phyloP scores from a whole-genome alignment of 306 rosid genomes.

The Corylus heterophylla region DNA sequence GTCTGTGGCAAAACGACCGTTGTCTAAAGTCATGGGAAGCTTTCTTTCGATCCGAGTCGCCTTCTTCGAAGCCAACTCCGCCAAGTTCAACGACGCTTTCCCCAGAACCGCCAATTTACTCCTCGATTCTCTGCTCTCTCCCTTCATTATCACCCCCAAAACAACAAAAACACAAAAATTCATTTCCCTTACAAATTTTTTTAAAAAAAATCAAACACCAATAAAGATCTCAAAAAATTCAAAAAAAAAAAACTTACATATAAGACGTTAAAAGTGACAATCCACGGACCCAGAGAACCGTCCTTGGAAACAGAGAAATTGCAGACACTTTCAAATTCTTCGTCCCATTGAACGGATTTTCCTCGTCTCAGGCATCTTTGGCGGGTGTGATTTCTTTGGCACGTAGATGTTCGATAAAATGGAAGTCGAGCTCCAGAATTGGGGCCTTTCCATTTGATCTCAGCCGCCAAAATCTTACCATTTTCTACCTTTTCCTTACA shows the following conservation, averaged over 20 bases:
- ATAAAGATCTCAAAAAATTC: background rate
- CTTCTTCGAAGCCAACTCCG: constrained; percentile 38
- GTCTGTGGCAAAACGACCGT: constrained; percentile 43
- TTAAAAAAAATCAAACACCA: background rate
- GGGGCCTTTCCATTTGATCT: constrained; percentile 45
- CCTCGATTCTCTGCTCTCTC: constrained; percentile 28
- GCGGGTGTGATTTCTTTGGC: constrained; percentile 32
- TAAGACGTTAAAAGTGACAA: constrained; percentile 48
- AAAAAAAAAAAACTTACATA: constrained; percentile 38
- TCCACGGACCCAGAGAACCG: constrained; percentile 24
- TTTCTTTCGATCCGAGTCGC: constrained; percentile 36
- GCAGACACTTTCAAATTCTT: constrained; percentile 33
- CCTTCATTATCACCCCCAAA: constrained; percentile 23
- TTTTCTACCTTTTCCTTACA: constrained; percentile 6
- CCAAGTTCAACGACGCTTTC: constrained; percentile 42
- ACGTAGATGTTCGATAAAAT: constrained; percentile 34
- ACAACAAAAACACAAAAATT: background rate
- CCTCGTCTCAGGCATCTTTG: constrained; percentile 5
- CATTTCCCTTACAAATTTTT: background rate
- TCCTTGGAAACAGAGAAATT: constrained; percentile 23
- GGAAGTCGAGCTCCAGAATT: constrained; percentile 35
- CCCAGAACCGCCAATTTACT: constrained; percentile 47
- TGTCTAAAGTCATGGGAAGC: constrained; percentile 51
- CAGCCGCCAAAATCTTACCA: constrained; percentile 31
- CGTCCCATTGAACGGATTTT: constrained; percentile 42